Evolutionary conservation across 768 basidiomycete genomes (phyloP), one percentile per base, ranked within the genome.

Genomic region (Inosperma sp.): DNA sequence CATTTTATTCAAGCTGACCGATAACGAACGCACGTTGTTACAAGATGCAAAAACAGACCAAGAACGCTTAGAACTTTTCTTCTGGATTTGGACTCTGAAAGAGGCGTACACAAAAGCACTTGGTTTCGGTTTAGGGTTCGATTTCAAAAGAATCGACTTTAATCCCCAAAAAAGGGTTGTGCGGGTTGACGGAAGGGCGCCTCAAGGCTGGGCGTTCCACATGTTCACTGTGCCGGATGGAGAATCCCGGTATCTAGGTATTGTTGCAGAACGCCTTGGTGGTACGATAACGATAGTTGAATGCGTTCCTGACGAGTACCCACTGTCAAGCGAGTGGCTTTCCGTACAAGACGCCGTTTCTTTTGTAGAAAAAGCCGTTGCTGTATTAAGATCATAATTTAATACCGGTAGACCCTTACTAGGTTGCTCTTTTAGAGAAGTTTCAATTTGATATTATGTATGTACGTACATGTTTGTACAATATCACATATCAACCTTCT

Each of bases 51-150:
- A 75, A 6, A 65, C 79, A 22, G 65, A 75, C 51, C 62, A 68
- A 7, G 80, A 84, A 53, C 77, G 74, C 3, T 67, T 87, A n/a
- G 70, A 72, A 36, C 69, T 72, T 13, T 86, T 93, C 64, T 89
- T 86, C 61, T 84, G 84, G 75, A 79, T 90, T 56, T 93, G 91
- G 91, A 92, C 92, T 6, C 68, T 89, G 63, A 94, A 94, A 67
- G 91, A 94, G 65, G 90, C 92, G 3, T 93, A 92, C 65, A 90
- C 88, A 5, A 94, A 93, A 68, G 88, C 89, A 2, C 74, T 93
- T 27, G 92, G 92, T 1, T 62, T 86, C 27, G 91, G 91, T 0
- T 77, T 93, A 12, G 84, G 88, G 2, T 91, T 91, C 61, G 86
- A 92, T 58, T 87, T 92, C 67, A 73, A 72, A 19, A 79, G 88